phyloP scores from a whole-genome alignment of 805 yeast species.

The Starmerella tilneyi region DNA sequence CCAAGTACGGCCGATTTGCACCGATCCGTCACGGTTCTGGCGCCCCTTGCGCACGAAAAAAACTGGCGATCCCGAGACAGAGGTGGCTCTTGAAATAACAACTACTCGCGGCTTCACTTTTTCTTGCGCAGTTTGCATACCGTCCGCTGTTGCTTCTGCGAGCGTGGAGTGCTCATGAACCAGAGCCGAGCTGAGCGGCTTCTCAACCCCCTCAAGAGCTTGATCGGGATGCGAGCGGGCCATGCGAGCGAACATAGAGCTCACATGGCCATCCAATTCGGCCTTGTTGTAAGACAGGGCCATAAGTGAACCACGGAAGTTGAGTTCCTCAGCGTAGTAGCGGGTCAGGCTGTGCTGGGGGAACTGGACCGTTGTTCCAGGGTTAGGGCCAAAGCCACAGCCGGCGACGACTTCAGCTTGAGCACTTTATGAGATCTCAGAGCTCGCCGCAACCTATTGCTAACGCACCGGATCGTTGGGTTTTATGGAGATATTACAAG shows the following conservation, averaged over 20 bases:
- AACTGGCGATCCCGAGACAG: slow-evolving; percentile 29
- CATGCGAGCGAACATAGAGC: slow-evolving; percentile 13
- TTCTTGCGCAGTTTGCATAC: neutral
- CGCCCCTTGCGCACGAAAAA: slow-evolving; percentile 70
- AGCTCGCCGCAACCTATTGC: no score
- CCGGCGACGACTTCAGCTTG: no score
- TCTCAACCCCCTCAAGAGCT: slow-evolving; percentile 14
- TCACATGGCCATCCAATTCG: slow-evolving; percentile 12
- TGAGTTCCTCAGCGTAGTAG: neutral
- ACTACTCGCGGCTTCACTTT: slow-evolving; percentile 22
- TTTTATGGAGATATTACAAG: no score
- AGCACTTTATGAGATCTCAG: no score
- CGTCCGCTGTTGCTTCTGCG: slow-evolving; percentile 15
- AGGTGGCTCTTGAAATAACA: slow-evolving; percentile 13
- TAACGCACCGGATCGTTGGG: no score
- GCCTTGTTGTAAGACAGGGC: slow-evolving; percentile 9
- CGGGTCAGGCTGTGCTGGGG: no score
- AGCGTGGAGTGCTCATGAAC: slow-evolving; percentile 17
- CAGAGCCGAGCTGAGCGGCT: slow-evolving; percentile 7
- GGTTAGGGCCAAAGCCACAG: no score
- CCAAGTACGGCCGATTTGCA: slow-evolving; percentile 93
- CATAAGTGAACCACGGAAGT: neutral
- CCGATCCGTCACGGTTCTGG: slow-evolving; percentile 57
- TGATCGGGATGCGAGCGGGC: slow-evolving; percentile 14
- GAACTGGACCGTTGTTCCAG: no score